These are phyloP conservation scores for Lichtheimia hyalospora DNA, from an alignment of 371 early-diverging fungal genomes.

Conservation along the genomic window DNA sequence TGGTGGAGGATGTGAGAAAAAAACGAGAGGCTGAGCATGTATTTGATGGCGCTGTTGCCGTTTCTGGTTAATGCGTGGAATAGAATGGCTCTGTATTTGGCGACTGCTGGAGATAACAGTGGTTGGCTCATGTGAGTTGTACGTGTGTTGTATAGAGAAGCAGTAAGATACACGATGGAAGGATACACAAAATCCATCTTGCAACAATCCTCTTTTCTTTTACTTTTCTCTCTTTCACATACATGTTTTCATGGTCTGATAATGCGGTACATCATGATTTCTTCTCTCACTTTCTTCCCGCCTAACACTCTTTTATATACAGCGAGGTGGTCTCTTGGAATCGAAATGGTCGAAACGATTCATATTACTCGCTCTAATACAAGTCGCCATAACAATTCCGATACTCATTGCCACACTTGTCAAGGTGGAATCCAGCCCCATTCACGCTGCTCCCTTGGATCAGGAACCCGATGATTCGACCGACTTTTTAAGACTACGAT, in stretches of 20 bases:
- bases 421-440: slow-evolving; percentile 2
- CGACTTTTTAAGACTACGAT: not conserved
- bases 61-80: no score
- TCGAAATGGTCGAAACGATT: slow-evolving; percentile 12
- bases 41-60: no score
- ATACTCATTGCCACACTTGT: slow-evolving; percentile 11
- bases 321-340: slow-evolving; percentile 8
- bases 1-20: no score
- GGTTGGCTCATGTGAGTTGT: no score
- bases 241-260: not conserved
- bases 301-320: not conserved
- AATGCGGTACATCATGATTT: not conserved
- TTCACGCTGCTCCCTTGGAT: not conserved
- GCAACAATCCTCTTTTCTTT: not conserved
- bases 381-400: slow-evolving; percentile 18
- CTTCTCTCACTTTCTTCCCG: no score
- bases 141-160: not conserved
- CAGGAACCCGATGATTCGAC: not conserved
- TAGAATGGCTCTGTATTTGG: no score
- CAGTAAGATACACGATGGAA: no score
- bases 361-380: slow-evolving; percentile 11
- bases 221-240: not conserved
- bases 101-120: no score
- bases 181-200: no score
- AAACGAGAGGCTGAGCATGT: no score